Percentiles rank a stretch among this genome's conserved stretches.
These are phyloP conservation scores for Medicago arabica DNA, from an alignment of 306 rosid genomes.

Conservation along the genomic window DNA sequence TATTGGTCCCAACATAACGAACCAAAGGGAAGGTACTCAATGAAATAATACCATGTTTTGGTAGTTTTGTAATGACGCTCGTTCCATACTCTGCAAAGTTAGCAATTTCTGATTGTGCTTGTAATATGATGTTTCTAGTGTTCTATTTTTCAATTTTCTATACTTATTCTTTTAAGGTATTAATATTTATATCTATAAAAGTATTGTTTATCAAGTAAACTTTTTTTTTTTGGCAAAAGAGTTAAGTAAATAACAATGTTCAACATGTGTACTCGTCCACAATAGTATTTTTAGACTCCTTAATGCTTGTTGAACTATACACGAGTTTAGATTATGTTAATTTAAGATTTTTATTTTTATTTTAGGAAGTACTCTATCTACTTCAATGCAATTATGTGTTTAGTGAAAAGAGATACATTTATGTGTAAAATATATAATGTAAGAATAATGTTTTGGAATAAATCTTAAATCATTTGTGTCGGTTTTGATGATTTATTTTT, in stretches of 20 bases:
- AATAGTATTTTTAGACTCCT: background rate
- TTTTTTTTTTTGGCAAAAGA: background rate
- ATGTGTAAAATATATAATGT: too few species aligned
- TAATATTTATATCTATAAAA: background rate
- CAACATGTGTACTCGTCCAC: background rate
- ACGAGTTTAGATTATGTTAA: too few species aligned
- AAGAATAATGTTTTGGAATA: too few species aligned
- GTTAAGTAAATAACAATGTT: constrained; percentile 9
- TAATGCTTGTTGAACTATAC: too few species aligned
- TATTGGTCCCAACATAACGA: constrained; percentile 38
- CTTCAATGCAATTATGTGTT: too few species aligned
- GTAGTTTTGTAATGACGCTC: constrained; percentile 33
- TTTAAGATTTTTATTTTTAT: too few species aligned
- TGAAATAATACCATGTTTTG: constrained; percentile 34
- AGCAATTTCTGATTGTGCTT: constrained; percentile 43
- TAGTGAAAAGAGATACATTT: too few species aligned
- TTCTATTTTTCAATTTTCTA: constrained; percentile 21
- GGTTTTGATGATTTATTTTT: too few species aligned
- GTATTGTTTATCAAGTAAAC: constrained; percentile 17
- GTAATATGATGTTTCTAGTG: constrained; percentile 17
- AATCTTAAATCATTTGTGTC: too few species aligned
- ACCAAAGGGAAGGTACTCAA: constrained; percentile 36
- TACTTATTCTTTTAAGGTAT: background rate
- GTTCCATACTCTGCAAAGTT: constrained; percentile 40
- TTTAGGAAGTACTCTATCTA: too few species aligned